Percentiles rank a stretch among this genome's conserved stretches.
Conservation (phyloP, 495 filamentous ascomycete species). For the Penicillium maclennaniae region DNA sequence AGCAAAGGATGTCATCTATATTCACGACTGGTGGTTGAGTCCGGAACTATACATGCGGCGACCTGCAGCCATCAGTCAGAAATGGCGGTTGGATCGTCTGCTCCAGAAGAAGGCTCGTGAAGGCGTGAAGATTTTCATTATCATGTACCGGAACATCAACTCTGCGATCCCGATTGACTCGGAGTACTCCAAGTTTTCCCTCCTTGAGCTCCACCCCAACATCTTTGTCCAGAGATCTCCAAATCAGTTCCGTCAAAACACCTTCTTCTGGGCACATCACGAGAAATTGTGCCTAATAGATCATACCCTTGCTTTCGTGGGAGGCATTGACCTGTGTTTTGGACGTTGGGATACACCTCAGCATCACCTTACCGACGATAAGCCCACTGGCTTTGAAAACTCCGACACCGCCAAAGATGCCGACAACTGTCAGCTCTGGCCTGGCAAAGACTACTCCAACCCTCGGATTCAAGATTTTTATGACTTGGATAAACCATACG, state of each 20-base stretch:
- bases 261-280: slow-evolving; percentile 99
- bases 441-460: slow-evolving; percentile 98
- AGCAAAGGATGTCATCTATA: slow-evolving; percentile 97
- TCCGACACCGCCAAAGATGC: slow-evolving; percentile 75
- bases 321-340: slow-evolving; percentile 96
- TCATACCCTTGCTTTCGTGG: slow-evolving; percentile 93
- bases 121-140: slow-evolving; percentile 97
- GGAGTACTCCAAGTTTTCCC: slow-evolving; percentile 97
- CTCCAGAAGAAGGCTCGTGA: slow-evolving; percentile 89
- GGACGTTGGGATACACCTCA: slow-evolving; percentile 96
- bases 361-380: slow-evolving; percentile 87
- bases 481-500: slow-evolving; percentile 88
- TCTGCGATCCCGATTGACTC: slow-evolving; percentile 97
- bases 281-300: slow-evolving; percentile 96
- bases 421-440: slow-evolving; percentile 94
- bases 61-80: slow-evolving; percentile 94
- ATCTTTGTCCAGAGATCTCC: slow-evolving; percentile 93
- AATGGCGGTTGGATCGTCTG: slow-evolving; percentile 95
- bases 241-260: slow-evolving; percentile 96
- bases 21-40: slow-evolving; percentile 99
- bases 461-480: slow-evolving; percentile 94
- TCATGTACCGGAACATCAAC: slow-evolving; percentile 98
- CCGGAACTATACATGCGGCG: slow-evolving; percentile 95
- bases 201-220: slow-evolving; percentile 94
- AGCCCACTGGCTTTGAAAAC: slow-evolving; percentile 88